phyloP scores from a whole-genome alignment of 306 rosid species.

The Quercus rubra region DNA sequence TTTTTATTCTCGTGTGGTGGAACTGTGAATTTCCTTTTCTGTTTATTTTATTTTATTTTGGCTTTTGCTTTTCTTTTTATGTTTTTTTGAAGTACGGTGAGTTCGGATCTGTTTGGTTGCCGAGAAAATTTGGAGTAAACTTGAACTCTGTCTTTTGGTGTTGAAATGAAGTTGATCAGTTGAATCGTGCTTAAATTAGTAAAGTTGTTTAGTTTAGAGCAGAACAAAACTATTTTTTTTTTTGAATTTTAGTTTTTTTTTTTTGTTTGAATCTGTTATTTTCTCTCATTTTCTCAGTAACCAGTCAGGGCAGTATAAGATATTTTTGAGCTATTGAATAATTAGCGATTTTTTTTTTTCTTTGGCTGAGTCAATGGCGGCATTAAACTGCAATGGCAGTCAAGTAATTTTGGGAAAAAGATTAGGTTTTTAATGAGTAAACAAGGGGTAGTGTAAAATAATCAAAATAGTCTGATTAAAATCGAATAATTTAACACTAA shows the following conservation, averaged over 20 bases:
- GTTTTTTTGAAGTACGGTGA: too few relatives aligned
- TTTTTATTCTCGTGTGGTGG: neutral
- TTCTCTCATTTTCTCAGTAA: neutral
- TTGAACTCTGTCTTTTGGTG: neutral
- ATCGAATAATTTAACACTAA: neutral
- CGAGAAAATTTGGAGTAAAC: neutral
- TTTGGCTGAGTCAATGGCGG: neutral
- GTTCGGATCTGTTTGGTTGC: constrained; percentile 16
- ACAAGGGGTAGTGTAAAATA: neutral
- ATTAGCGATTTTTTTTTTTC: neutral
- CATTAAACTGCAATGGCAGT: neutral
- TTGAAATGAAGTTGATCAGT: neutral
- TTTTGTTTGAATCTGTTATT: neutral
- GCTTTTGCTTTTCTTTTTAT: too few relatives aligned
- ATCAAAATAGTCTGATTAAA: neutral
- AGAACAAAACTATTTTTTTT: neutral
- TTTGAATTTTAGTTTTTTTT: neutral
- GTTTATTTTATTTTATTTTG: neutral
- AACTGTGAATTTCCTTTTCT: neutral
- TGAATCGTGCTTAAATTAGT: neutral
- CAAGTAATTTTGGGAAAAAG: neutral
- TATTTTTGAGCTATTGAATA: neutral
- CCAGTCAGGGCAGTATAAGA: neutral
- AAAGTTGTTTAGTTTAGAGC: neutral
- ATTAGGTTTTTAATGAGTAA: constrained; percentile 14